phyloP scores from a whole-genome alignment of 1,284 basidiomycete genomes.

The Heterobasidion parviporum region DNA sequence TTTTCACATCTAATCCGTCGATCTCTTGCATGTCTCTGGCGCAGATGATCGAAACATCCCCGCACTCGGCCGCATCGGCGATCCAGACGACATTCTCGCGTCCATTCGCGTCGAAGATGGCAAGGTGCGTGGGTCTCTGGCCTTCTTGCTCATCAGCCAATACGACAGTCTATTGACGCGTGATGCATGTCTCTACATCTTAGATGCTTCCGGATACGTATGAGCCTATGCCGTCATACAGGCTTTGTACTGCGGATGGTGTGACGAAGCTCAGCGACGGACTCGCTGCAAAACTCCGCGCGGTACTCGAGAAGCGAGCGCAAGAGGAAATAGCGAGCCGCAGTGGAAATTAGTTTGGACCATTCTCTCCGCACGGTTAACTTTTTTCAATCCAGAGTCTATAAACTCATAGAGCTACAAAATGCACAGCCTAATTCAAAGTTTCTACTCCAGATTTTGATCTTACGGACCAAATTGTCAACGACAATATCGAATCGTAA shows the following conservation, averaged over 20 bases:
- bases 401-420: too few relatives aligned
- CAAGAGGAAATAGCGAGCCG: constrained; percentile 8
- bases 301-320: constrained; percentile 21
- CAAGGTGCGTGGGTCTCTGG: constrained; percentile 33
- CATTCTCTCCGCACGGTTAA: too few relatives aligned
- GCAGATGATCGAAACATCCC: constrained; percentile 67
- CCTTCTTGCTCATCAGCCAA: background rate
- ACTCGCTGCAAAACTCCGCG: constrained; percentile 38
- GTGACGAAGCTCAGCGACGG: constrained; percentile 56
- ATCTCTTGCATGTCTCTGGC: background rate
- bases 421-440: too few relatives aligned
- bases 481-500: too few relatives aligned
- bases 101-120: constrained; percentile 64
- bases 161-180: background rate
- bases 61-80: constrained; percentile 61
- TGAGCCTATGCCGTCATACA: constrained; percentile 73
- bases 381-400: too few relatives aligned
- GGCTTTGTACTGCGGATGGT: constrained; percentile 66
- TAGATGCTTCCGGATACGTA: constrained; percentile 68
- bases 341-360: too few relatives aligned
- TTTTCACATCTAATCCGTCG: background rate
- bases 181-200: background rate
- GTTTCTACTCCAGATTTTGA: too few relatives aligned
- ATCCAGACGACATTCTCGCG: constrained; percentile 74
- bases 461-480: too few relatives aligned